Conservation (phyloP, 2,329 filamentous ascomycete genomes). For the Berkeleyomyces basicola region DNA sequence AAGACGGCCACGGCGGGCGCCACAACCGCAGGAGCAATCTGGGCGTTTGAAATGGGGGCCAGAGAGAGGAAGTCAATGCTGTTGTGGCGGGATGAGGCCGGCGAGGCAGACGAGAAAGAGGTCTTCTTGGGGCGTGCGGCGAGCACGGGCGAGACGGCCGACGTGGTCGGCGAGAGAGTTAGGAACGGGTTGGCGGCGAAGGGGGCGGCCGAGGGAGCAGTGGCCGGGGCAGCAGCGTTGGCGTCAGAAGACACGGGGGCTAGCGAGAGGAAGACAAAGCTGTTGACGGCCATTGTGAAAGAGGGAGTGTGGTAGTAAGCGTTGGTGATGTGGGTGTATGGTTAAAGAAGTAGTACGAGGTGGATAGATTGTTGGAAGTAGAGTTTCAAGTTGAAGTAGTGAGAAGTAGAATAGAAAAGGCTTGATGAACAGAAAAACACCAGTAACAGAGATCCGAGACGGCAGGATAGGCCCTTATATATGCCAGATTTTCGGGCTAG, state of each 20-base stretch:
- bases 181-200: constrained; percentile 27
- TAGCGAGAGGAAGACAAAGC: constrained; percentile 11
- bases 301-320: background rate
- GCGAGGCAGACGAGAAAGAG: background rate
- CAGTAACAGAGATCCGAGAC: background rate
- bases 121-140: constrained; percentile 17
- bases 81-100: constrained; percentile 16
- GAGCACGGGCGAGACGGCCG: constrained; percentile 35
- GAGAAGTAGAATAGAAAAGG: background rate
- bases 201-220: background rate
- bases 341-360: background rate
- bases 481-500: background rate
- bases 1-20: constrained; percentile 17
- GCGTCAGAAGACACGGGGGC: constrained; percentile 9
- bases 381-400: background rate
- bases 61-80: constrained; percentile 15
- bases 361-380: background rate
- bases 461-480: constrained; percentile 1
- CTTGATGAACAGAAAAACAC: background rate
- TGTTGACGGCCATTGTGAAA: constrained; percentile 7
- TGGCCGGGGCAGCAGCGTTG: background rate
- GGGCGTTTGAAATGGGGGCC: constrained; percentile 5
- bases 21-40: background rate
- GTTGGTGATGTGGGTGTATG: background rate
- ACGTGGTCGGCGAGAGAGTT: constrained; percentile 41